Percentiles rank a stretch among this genome's conserved stretches.
These are phyloP conservation scores for Helenozyma rhizophorensis DNA, from an alignment of 805 yeast genomes.

Conservation along the genomic window DNA sequence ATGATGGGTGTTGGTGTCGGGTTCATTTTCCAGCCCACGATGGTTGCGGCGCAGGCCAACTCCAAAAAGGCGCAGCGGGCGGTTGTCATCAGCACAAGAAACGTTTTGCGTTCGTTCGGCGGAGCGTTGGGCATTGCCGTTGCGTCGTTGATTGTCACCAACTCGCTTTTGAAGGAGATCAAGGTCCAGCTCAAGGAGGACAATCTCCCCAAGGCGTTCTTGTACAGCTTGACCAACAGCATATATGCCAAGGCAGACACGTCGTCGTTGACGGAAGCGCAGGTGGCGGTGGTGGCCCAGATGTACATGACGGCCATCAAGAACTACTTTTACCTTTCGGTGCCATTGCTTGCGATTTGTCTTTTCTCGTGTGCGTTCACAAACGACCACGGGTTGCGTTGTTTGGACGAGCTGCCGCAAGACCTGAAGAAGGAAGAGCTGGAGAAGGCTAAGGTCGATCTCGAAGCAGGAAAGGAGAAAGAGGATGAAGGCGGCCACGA, in stretches of 20 bases:
- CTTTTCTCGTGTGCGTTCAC: constrained; percentile 28
- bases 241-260: constrained; percentile 28
- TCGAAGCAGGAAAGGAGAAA: too few relatives aligned
- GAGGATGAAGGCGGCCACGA: too few relatives aligned
- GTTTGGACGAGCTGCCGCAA: constrained; percentile 24
- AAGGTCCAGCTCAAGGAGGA: constrained; percentile 1
- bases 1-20: constrained; percentile 41
- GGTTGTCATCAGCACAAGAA: constrained; percentile 53
- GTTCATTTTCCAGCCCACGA: constrained; percentile 49
- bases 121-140: constrained; percentile 59
- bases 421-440: not conserved
- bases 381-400: constrained; percentile 36
- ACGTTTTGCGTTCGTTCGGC: constrained; percentile 54
- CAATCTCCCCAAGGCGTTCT: constrained; percentile 9
- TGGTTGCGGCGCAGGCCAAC: constrained; percentile 55
- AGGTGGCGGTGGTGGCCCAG: constrained; percentile 15
- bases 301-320: constrained; percentile 27
- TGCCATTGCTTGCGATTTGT: constrained; percentile 34
- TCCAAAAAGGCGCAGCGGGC: constrained; percentile 50
- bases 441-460: not conserved
- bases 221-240: constrained; percentile 21
- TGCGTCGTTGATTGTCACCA: constrained; percentile 35
- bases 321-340: constrained; percentile 28
- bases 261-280: constrained; percentile 17
- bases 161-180: constrained; percentile 25